phyloP scores from a whole-genome alignment of 2,329 filamentous ascomycete species.

The Tetracladium maxilliforme region DNA sequence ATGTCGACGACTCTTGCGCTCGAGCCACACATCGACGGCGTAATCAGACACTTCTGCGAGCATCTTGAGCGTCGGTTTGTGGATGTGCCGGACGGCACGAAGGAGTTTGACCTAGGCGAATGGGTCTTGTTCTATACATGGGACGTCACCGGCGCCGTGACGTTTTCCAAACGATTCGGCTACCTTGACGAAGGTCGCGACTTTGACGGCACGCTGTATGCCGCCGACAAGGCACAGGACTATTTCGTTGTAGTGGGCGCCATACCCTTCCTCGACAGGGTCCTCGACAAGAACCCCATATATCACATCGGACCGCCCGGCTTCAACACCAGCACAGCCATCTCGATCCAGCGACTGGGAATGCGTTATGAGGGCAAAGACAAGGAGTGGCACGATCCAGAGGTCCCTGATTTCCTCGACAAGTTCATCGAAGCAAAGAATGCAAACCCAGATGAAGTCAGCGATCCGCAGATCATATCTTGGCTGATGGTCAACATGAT shows the following conservation, averaged over 20 bases:
- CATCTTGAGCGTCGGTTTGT: conserved; percentile 18
- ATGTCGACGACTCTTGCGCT: conserved; percentile 6
- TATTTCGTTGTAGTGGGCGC: conserved; percentile 14
- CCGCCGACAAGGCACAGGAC: conserved; percentile 12
- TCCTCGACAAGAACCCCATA: conserved; percentile 8
- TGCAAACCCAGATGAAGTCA: conserved; percentile 2
- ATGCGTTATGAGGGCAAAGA: background rate
- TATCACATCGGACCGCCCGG: conserved; percentile 6
- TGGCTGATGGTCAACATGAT: conserved; percentile 4
- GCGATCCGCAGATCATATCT: conserved; percentile 3
- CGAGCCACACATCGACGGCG: conserved; percentile 14
- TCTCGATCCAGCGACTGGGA: conserved; percentile 5
- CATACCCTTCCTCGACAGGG: conserved; percentile 7
- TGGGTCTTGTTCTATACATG: conserved; percentile 24
- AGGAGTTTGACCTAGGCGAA: conserved; percentile 19
- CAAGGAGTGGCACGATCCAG: background rate
- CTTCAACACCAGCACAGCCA: too few relatives aligned
- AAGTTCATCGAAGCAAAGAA: conserved; percentile 9
- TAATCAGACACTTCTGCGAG: too few relatives aligned
- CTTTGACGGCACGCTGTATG: conserved; percentile 15
- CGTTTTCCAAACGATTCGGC: conserved; percentile 21
- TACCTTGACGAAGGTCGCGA: conserved; percentile 19
- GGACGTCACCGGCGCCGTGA: conserved; percentile 22
- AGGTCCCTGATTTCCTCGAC: conserved; percentile 11
- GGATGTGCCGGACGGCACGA: conserved; percentile 8